Base-by-base conservation (phyloP, 2,329 filamentous ascomycete genomes). In the Diaporthe amygdali region DNA sequence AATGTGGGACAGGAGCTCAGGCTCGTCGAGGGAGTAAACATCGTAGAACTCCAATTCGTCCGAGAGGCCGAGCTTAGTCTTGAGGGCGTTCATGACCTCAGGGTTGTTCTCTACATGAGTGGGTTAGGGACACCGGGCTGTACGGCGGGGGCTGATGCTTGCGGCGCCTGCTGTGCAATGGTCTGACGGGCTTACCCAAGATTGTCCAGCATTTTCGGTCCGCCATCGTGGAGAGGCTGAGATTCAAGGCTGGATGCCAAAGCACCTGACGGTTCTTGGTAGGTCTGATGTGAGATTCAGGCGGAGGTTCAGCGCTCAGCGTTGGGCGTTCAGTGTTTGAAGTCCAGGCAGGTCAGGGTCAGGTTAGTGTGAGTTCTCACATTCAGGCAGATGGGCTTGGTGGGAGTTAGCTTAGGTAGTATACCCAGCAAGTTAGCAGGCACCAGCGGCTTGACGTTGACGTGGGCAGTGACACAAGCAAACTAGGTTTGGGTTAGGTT, bases 11-110 rank as follows among this genome's bases (percentile, higher is more conserved):
- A 96, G 87, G n/a, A 96, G 88, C 32, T 92, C 88, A 0, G 92
- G 89, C 54, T 96, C 93, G 79, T 94, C 91, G 78, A 97, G 89
- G 75, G 90, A 93, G 85, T 90, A 96, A 80, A 97, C 92, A 80
- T 97, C 94, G 82, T 94, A 90, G 86, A 96, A 97, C 75, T 87
- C 86, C 20, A 97, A 85, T 46, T 86, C 83, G 32, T 84, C 79
- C 1, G 93, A 91, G 54, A 96, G 86, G 61, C 94, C 94, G 17
- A 96, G 88, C 75, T 91, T 89, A 78, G 90, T 89, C 32, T 93
- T 87, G 20, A 97, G 88, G 55, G 88, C 84, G 70, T 89, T 92
- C 88, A 97, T 95, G 59, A 96, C 90, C 77, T 93, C 91, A 0
- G 94, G 93, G 80, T 96, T 94, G 81, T 88, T 87, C 74, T 88